Conservation (phyloP, 2,329 filamentous ascomycete species). For the Penicillium occitanis region DNA sequence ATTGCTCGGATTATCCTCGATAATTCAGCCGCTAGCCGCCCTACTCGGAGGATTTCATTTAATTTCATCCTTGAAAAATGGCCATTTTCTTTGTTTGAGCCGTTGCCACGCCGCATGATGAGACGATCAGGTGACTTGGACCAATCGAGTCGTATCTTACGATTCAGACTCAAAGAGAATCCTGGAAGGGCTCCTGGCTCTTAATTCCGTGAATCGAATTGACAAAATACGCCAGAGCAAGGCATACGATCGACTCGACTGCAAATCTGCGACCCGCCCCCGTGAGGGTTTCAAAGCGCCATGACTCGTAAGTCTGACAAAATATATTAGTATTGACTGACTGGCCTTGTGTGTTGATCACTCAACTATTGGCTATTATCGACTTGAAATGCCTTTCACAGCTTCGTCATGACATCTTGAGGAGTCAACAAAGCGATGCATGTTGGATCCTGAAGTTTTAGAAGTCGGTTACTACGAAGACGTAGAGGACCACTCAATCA, state of each 20-base stretch:
- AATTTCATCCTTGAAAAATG: background rate
- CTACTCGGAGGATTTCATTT: conserved; percentile 16
- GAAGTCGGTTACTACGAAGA: background rate
- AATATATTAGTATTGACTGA: background rate
- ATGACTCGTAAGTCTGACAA: conserved; percentile 5
- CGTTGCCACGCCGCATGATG: conserved; percentile 21
- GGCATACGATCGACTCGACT: conserved; percentile 4
- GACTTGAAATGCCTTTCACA: background rate
- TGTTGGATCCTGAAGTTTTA: background rate
- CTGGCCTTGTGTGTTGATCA: background rate
- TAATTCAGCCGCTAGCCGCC: conserved; percentile 20
- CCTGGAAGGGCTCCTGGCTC: background rate
- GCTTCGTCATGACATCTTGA: background rate
- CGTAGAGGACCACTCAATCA: background rate
- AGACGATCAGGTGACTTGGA: conserved; percentile 17
- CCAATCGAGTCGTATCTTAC: background rate
- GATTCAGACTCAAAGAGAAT: background rate
- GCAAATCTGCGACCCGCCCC: conserved; percentile 7
- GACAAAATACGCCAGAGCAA: conserved; percentile 8
- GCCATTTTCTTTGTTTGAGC: conserved; percentile 18
- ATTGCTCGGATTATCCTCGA: conserved; percentile 10
- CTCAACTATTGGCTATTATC: background rate
- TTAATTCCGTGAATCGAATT: background rate
- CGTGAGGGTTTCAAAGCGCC: conserved; percentile 3
- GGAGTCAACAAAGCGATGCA: background rate